These are phyloP conservation scores for Salix dunnii DNA, from an alignment of 345 rosid species.

Conservation along the genomic window DNA sequence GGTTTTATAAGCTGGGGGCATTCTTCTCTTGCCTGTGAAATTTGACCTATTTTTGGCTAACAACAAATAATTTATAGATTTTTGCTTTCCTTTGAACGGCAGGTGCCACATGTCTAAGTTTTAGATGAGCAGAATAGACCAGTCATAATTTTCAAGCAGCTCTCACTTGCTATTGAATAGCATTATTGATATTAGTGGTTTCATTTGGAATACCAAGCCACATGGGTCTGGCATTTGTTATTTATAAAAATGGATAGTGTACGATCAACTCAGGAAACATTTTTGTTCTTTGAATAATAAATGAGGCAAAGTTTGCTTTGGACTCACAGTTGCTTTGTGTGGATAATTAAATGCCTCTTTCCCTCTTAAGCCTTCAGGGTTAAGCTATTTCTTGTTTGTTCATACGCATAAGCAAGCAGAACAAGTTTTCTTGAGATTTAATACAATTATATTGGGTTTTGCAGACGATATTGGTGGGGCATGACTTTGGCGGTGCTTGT, in stretches of 20 bases:
- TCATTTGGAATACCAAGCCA: not conserved
- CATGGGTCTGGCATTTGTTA: not conserved
- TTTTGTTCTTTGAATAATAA: not conserved
- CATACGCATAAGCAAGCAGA: not conserved
- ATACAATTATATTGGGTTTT: not conserved
- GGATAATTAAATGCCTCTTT: not conserved
- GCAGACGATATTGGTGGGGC: slow-evolving; percentile 94
- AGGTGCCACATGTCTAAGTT: not conserved
- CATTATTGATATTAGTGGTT: not conserved
- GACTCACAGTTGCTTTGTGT: not conserved
- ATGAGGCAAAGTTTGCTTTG: not conserved
- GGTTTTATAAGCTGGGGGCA: not conserved
- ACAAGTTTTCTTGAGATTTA: not conserved
- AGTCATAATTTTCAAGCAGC: not conserved
- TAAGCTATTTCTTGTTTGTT: not conserved
- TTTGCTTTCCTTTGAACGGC: not conserved
- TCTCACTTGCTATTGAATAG: not conserved
- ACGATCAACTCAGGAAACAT: not conserved
- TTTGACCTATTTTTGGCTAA: not conserved
- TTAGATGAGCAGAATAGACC: not conserved
- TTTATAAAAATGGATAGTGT: not conserved
- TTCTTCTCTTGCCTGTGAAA: not conserved
- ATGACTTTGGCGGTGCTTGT: slow-evolving; percentile 94
- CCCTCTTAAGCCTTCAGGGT: not conserved
- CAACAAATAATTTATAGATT: not conserved